Evolutionary conservation across 495 filamentous ascomycete genomes (phyloP).

Genomic region (Amniculicola lignicola): DNA sequence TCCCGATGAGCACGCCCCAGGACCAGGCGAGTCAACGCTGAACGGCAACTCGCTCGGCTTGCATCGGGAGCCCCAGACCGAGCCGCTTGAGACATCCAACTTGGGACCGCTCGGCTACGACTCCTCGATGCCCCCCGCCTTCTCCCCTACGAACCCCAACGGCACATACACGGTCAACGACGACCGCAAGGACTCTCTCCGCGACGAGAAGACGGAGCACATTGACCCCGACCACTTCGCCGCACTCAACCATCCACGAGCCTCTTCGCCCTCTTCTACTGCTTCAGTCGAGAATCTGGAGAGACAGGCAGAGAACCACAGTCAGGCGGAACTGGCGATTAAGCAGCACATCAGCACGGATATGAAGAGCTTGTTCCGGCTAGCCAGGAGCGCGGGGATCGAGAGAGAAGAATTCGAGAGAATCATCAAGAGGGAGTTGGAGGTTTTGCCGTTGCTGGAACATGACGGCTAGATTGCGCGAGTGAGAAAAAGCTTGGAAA

Average conservation of each 20-base stretch:
- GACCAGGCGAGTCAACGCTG: slow-evolving; percentile 53
- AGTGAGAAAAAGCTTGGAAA: too few species aligned
- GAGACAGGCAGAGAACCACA: slow-evolving; percentile 51
- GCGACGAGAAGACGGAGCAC: slow-evolving; percentile 11
- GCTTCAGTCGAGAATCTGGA: slow-evolving; percentile 38
- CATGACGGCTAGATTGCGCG: slow-evolving; percentile 54
- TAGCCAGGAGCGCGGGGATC: slow-evolving; percentile 78
- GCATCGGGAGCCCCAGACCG: slow-evolving; percentile 31
- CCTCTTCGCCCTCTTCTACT: slow-evolving; percentile 31
- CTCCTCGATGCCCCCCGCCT: slow-evolving; percentile 11
- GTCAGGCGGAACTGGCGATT: slow-evolving; percentile 71
- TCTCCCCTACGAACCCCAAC: neutral
- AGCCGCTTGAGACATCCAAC: slow-evolving; percentile 21
- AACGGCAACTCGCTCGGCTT: slow-evolving; percentile 46
- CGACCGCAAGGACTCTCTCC: slow-evolving; percentile 3
- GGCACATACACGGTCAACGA: neutral
- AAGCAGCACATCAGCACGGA: slow-evolving; percentile 86
- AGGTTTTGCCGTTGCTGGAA: slow-evolving; percentile 72
- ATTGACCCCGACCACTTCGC: slow-evolving; percentile 15
- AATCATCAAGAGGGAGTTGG: slow-evolving; percentile 75
- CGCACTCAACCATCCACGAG: slow-evolving; percentile 31
- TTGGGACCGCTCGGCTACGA: slow-evolving; percentile 19
- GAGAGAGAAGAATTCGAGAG: slow-evolving; percentile 78
- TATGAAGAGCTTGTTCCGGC: slow-evolving; percentile 81
- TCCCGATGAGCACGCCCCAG: slow-evolving; percentile 50